Conservation (phyloP, 2,329 filamentous ascomycete species). For the Cryoendolithus antarcticus region DNA sequence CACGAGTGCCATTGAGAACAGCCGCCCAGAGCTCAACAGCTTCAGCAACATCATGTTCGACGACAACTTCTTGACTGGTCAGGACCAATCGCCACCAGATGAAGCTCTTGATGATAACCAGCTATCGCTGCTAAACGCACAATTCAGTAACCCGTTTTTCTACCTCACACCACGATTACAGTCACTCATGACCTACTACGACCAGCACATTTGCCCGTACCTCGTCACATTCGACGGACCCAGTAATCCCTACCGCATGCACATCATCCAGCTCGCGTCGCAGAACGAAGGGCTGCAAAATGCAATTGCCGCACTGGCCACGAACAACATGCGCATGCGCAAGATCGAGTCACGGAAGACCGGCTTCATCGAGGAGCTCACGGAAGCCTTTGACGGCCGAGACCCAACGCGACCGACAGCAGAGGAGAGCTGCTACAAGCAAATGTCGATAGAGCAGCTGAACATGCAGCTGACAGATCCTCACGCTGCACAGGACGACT, state of each 20-base stretch:
- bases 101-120: conserved; percentile 7
- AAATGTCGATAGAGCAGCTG: conserved; percentile 68
- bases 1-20: no score
- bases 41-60: conserved; percentile 5
- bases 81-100: conserved; percentile 10
- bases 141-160: conserved; percentile 32
- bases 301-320: conserved; percentile 77
- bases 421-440: conserved; percentile 74
- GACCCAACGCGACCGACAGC: conserved; percentile 47
- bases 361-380: conserved; percentile 21
- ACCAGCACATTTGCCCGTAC: conserved; percentile 80
- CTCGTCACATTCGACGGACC: conserved; percentile 85
- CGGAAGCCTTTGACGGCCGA: conserved; percentile 15
- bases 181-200: conserved; percentile 87
- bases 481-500: conserved; percentile 65
- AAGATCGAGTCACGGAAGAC: conserved; percentile 40
- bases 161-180: conserved; percentile 64
- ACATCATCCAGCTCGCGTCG: conserved; percentile 66
- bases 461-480: conserved; percentile 75
- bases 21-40: neutral
- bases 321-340: conserved; percentile 84
- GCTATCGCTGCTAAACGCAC: conserved; percentile 17
- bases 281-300: conserved; percentile 77
- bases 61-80: conserved; percentile 6
- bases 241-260: conserved; percentile 71